Evolutionary conservation across 306 rosid species (phyloP).

Genomic region (Rubus idaeus): DNA sequence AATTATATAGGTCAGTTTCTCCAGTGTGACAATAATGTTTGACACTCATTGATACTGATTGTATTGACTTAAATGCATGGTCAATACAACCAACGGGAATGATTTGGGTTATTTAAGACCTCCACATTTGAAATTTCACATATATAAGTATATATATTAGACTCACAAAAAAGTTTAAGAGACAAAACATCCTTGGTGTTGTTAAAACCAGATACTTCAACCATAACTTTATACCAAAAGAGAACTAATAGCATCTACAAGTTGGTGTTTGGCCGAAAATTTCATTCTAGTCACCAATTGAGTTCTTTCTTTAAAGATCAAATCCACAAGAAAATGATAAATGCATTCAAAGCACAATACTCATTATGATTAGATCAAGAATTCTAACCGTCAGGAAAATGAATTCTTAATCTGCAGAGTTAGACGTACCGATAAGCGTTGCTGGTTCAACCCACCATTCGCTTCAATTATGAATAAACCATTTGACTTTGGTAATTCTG

Average conservation of each 20-base stretch:
- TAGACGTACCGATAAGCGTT: constrained; percentile 84
- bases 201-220: background rate
- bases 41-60: background rate
- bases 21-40: background rate
- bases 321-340: background rate
- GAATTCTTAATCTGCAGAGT: background rate
- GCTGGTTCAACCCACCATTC: constrained; percentile 96
- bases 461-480: constrained; percentile 96
- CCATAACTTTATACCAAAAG: background rate
- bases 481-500: constrained; percentile 82
- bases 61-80: background rate
- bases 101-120: background rate
- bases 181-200: background rate
- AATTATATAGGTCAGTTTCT: background rate
- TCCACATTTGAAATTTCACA: background rate
- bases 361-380: background rate
- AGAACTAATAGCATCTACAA: background rate
- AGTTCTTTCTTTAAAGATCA: background rate
- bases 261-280: background rate
- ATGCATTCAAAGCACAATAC: background rate
- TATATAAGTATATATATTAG: background rate
- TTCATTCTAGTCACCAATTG: background rate
- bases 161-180: background rate
- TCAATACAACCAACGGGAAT: background rate
- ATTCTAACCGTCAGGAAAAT: background rate